Percentiles rank a stretch among this genome's conserved stretches.
Evolutionary conservation across 139 green algal species (phyloP).

Genomic region (Tetradesmus lagerheimii): DNA sequence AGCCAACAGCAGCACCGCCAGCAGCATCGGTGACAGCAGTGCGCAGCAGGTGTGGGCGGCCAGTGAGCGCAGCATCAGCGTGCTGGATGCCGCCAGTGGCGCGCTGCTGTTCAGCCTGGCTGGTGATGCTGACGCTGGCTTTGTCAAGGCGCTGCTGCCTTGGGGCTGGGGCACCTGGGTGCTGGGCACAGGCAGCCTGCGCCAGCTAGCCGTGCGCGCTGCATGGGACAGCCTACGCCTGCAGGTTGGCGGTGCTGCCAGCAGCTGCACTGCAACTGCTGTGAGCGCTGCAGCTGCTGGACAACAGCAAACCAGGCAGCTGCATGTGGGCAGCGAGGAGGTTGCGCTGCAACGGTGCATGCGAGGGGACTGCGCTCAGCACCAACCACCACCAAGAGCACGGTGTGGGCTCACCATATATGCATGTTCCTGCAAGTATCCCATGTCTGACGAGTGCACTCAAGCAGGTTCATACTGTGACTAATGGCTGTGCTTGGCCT

Average conservation of each 20-base stretch:
- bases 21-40: background rate
- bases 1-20: background rate
- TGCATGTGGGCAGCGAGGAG: too few species aligned
- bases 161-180: slow-evolving; percentile 40
- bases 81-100: background rate
- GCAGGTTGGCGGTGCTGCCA: background rate
- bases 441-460: background rate
- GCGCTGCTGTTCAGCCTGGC: slow-evolving; percentile 22
- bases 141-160: slow-evolving; percentile 43
- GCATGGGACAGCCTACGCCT: slow-evolving; percentile 6
- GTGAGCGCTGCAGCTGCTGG: background rate
- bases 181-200: slow-evolving; percentile 2
- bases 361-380: too few species aligned
- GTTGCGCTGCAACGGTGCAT: too few species aligned
- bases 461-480: background rate
- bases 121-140: slow-evolving; percentile 18
- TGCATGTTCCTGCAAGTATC: too few species aligned
- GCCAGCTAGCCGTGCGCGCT: background rate
- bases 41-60: slow-evolving; percentile 17
- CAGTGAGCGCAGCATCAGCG: background rate
- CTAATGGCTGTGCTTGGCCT: background rate
- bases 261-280: too few species aligned
- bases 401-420: too few species aligned
- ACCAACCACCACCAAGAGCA: too few species aligned
- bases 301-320: too few species aligned